These are phyloP conservation scores for Tolypocladium guangdongense DNA, from an alignment of 2,329 filamentous ascomycete genomes.

Conservation along the genomic window DNA sequence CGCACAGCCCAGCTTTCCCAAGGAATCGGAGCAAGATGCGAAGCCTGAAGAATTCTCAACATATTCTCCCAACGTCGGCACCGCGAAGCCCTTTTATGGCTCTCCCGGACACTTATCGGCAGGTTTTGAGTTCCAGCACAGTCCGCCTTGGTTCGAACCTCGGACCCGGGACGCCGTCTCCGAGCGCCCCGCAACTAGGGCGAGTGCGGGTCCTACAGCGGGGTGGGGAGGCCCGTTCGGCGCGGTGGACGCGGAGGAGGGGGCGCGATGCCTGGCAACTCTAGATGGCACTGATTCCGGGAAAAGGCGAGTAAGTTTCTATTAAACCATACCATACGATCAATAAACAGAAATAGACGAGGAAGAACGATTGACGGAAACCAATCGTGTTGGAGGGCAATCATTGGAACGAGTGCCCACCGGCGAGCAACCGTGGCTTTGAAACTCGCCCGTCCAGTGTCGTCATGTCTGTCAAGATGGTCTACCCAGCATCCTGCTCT, in stretches of 20 bases:
- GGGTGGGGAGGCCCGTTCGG: not conserved
- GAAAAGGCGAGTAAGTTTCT: too few species aligned
- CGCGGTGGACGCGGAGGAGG: not conserved
- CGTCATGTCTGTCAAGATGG: not conserved
- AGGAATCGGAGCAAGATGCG: not conserved
- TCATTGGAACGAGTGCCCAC: too few species aligned
- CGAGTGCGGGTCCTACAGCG: not conserved
- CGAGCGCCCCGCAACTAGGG: not conserved
- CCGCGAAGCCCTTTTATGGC: not conserved
- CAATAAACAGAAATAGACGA: not conserved
- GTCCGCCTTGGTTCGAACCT: not conserved
- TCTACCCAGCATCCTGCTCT: not conserved
- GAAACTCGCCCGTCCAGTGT: not conserved
- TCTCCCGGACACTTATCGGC: conserved; percentile 22
- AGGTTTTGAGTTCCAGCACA: not conserved
- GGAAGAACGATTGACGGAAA: too few species aligned
- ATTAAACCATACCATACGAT: too few species aligned
- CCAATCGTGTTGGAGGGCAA: too few species aligned
- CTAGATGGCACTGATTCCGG: not conserved
- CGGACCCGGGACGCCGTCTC: not conserved
- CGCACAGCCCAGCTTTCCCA: not conserved
- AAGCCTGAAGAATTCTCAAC: not conserved
- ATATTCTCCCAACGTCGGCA: not conserved
- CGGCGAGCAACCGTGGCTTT: not conserved
- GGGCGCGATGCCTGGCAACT: not conserved